Evolutionary conservation across 495 filamentous ascomycete genomes (phyloP).

Genomic region (Sordaria brevicollis): DNA sequence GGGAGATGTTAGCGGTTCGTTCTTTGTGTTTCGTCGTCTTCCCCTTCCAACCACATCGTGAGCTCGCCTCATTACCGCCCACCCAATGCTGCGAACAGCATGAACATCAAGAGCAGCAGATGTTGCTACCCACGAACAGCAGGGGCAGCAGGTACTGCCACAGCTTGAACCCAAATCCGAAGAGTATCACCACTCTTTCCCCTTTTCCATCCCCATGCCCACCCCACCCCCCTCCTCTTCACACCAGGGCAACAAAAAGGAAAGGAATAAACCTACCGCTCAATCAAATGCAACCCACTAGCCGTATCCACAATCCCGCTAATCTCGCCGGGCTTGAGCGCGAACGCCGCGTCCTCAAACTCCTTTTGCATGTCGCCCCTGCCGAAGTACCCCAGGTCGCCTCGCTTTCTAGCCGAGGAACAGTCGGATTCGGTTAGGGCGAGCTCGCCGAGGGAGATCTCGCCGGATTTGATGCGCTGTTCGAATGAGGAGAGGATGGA

Average conservation of each 20-base stretch:
- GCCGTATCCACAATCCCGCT: slow-evolving; percentile 81
- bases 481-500: slow-evolving; percentile 72
- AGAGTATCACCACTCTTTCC: neutral
- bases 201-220: too few relatives aligned
- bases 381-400: slow-evolving; percentile 92
- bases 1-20: too few relatives aligned
- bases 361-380: slow-evolving; percentile 96
- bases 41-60: too few relatives aligned
- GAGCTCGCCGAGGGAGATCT: slow-evolving; percentile 61
- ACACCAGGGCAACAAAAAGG: neutral
- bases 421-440: slow-evolving; percentile 88
- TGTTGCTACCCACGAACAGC: too few relatives aligned
- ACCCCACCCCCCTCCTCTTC: neutral
- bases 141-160: slow-evolving; percentile 3
- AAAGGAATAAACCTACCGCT: slow-evolving; percentile 53
- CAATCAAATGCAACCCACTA: slow-evolving; percentile 92
- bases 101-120: too few relatives aligned
- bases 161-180: neutral
- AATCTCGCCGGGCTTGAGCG: slow-evolving; percentile 72
- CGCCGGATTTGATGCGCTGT: slow-evolving; percentile 57
- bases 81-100: too few relatives aligned
- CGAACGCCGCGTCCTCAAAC: slow-evolving; percentile 92
- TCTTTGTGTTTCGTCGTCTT: neutral
- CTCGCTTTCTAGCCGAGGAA: slow-evolving; percentile 84
- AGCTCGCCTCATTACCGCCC: too few relatives aligned